Evolutionary conservation across 139 green algal genomes (phyloP).

Genomic region (Micractinium conductrix): DNA sequence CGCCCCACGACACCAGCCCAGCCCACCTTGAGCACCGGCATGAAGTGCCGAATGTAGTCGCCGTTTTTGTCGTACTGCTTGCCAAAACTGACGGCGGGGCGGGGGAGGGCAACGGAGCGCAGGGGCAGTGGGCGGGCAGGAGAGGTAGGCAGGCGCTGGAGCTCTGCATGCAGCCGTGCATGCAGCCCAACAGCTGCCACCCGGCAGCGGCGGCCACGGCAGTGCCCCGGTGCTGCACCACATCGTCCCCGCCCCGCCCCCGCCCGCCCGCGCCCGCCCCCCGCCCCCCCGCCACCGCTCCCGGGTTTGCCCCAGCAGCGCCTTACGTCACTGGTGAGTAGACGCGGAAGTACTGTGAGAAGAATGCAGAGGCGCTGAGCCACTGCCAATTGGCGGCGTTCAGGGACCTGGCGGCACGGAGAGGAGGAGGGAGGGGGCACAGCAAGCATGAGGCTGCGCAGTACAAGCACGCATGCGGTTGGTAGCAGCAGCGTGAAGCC

Average conservation of each 20-base stretch:
- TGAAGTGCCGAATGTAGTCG: constrained; percentile 85
- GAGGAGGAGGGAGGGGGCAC: neutral
- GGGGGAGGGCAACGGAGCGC: too few relatives aligned
- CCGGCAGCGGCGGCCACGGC: neutral
- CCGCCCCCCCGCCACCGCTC: too few relatives aligned
- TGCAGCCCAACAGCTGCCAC: neutral
- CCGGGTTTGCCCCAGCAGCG: neutral
- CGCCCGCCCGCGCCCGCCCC: neutral
- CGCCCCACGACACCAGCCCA: too few relatives aligned
- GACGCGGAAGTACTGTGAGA: constrained; percentile 84
- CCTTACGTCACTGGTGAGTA: constrained; percentile 69
- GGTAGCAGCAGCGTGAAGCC: neutral
- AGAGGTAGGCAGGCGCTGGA: too few relatives aligned
- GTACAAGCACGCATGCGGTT: neutral
- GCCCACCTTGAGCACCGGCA: constrained; percentile 85
- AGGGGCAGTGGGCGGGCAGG: neutral
- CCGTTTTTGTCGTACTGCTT: constrained; percentile 95
- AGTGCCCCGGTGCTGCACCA: neutral
- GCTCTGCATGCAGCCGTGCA: neutral
- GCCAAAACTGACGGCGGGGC: constrained; percentile 49
- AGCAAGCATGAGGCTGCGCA: neutral
- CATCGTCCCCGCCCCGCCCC: too few relatives aligned
- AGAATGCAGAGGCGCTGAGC: constrained; percentile 90
- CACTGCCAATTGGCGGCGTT: constrained; percentile 97
- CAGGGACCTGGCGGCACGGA: constrained; percentile 37